Conservation (phyloP, 257 asterid species). For the Fraxinus quadrangulata region DNA sequence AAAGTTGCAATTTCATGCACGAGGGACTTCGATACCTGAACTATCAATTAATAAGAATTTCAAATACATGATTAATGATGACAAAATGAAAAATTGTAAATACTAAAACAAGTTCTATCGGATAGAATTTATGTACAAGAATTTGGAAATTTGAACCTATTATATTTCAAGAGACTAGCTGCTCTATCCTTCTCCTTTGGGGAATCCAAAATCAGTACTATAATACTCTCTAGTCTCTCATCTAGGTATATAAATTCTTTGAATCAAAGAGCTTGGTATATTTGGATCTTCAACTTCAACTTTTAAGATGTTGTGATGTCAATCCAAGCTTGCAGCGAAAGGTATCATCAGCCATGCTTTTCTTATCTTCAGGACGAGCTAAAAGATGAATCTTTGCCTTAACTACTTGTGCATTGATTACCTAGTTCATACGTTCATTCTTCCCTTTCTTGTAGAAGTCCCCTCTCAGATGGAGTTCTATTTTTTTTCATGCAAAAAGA, state of each 20-base stretch:
- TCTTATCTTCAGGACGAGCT: neutral
- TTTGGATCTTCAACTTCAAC: neutral
- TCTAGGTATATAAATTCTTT: neutral
- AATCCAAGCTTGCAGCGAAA: neutral
- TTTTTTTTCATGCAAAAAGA: neutral
- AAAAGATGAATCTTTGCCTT: neutral
- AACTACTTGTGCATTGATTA: neutral
- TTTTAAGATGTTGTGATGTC: neutral
- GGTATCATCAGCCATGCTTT: neutral
- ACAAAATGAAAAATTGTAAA: neutral
- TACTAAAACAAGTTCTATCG: neutral
- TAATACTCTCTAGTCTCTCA: neutral
- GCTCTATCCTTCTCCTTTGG: neutral
- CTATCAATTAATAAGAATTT: neutral
- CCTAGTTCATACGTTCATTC: neutral
- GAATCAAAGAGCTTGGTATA: no score
- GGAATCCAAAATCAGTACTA: neutral
- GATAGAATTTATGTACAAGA: neutral
- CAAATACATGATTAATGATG: neutral
- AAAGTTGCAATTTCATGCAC: neutral
- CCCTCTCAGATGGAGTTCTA: neutral
- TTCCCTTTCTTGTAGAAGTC: neutral
- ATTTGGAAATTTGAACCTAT: neutral
- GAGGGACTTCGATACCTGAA: neutral
- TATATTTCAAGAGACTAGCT: neutral